A percentile compares a stretch with the other conserved stretches of the same genome.
These are phyloP conservation scores for Gnomoniopsis smithogilvyi DNA, from an alignment of 2,329 filamentous ascomycete species.

Conservation along the genomic window DNA sequence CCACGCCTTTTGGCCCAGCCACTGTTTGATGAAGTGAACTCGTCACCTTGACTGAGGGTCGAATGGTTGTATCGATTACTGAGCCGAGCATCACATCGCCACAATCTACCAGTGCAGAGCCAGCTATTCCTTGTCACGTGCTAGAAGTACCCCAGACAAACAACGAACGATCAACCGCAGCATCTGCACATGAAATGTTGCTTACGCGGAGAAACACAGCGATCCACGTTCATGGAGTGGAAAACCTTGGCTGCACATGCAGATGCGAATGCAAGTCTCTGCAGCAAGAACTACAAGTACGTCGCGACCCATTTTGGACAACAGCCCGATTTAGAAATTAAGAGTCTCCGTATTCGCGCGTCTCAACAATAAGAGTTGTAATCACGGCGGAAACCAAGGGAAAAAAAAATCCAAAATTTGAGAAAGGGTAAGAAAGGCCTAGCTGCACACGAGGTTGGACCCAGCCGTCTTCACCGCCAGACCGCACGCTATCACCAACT, in stretches of 20 bases:
- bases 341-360: slow-evolving; percentile 1
- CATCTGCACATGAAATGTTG: neutral
- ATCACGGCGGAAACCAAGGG: neutral
- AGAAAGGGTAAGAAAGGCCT: too few relatives aligned
- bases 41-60: too few relatives aligned
- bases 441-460: slow-evolving; percentile 1
- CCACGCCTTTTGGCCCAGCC: neutral
- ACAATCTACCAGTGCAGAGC: neutral
- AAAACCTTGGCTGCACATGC: slow-evolving; percentile 3
- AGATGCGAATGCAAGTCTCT: neutral
- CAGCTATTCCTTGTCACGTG: slow-evolving; percentile 6
- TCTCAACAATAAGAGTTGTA: slow-evolving; percentile 1
- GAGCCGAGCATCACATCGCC: neutral
- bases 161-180: neutral
- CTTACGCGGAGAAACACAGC: neutral
- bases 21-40: neutral
- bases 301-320: neutral
- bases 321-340: neutral
- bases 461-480: slow-evolving; percentile 15
- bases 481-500: neutral
- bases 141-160: neutral
- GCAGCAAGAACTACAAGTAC: neutral
- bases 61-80: neutral
- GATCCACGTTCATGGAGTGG: neutral
- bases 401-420: neutral